Conservation (phyloP, 192 early-diverging fungal genomes). For the Entomortierella chlamydospora region DNA sequence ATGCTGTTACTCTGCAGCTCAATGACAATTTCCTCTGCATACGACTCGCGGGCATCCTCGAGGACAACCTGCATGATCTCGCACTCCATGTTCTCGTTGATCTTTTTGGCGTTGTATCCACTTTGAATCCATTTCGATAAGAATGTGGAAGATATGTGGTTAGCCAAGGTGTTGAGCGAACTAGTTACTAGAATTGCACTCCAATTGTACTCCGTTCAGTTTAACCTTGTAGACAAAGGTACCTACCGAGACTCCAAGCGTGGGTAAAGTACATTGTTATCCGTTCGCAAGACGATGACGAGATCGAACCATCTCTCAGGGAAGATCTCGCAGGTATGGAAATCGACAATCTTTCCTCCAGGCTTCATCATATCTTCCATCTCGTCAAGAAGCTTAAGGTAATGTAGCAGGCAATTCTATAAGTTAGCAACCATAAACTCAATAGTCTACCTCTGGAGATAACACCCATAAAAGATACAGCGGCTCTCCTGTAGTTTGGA, state of each 20-base stretch:
- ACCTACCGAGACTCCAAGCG: conserved; percentile 81
- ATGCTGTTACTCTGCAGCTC: conserved; percentile 84
- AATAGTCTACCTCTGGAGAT: background rate
- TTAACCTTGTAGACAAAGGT: too few species aligned
- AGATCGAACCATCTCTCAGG: conserved; percentile 99
- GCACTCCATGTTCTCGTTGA: conserved; percentile 93
- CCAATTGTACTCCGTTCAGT: background rate
- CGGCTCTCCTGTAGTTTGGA: background rate
- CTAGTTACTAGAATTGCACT: too few species aligned
- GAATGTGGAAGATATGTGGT: background rate
- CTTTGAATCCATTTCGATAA: conserved; percentile 45
- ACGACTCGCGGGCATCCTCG: conserved; percentile 90
- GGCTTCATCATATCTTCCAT: conserved; percentile 82
- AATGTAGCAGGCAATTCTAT: background rate
- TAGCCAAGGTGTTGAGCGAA: background rate
- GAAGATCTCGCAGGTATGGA: conserved; percentile 95
- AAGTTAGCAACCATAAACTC: background rate
- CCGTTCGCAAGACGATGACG: conserved; percentile 88
- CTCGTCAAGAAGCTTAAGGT: conserved; percentile 84
- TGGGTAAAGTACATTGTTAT: conserved; percentile 82
- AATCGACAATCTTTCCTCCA: conserved; percentile 93
- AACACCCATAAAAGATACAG: too few species aligned
- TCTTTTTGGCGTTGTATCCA: conserved; percentile 85
- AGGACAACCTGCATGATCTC: conserved; percentile 98
- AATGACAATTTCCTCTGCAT: conserved; percentile 81